Evolutionary conservation across 2,329 filamentous ascomycete genomes (phyloP).

Genomic region (Chrysoporthe puriensis): DNA sequence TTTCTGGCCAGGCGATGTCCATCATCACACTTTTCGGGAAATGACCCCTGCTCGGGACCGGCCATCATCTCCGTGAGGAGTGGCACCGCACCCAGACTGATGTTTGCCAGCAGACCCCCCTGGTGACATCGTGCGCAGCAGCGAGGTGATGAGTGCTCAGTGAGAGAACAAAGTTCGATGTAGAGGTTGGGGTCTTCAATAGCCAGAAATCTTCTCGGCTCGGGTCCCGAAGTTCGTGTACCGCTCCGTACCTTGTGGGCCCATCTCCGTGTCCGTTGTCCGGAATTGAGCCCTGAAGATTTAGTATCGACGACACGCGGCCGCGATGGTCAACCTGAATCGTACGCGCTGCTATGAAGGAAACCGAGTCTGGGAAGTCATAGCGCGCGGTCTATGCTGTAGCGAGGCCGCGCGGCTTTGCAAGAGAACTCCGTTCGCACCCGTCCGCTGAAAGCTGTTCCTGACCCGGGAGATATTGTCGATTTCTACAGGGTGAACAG

Average conservation of each 20-base stretch:
- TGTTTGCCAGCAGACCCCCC: constrained; percentile 6
- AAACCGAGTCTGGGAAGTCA: too few relatives aligned
- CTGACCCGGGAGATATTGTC: background rate
- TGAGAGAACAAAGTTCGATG: background rate
- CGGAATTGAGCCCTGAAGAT: background rate
- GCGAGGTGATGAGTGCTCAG: background rate
- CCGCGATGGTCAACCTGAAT: background rate
- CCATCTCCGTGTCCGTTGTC: background rate
- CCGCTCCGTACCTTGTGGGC: background rate
- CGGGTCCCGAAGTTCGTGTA: background rate
- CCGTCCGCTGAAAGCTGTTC: background rate
- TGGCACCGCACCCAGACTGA: background rate
- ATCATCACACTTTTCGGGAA: constrained; percentile 11
- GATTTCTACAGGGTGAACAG: background rate
- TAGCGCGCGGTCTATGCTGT: background rate
- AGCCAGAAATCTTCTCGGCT: background rate
- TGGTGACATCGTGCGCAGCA: background rate
- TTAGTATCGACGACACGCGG: background rate
- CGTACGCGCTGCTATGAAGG: background rate
- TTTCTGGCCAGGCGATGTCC: constrained; percentile 3
- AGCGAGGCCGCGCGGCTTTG: background rate
- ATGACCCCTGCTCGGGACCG: background rate
- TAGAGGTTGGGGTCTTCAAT: background rate
- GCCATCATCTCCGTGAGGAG: background rate
- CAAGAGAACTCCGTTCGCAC: background rate